Base-by-base conservation (phyloP, 257 asterid genomes). In the Solanum infundibuliforme region DNA sequence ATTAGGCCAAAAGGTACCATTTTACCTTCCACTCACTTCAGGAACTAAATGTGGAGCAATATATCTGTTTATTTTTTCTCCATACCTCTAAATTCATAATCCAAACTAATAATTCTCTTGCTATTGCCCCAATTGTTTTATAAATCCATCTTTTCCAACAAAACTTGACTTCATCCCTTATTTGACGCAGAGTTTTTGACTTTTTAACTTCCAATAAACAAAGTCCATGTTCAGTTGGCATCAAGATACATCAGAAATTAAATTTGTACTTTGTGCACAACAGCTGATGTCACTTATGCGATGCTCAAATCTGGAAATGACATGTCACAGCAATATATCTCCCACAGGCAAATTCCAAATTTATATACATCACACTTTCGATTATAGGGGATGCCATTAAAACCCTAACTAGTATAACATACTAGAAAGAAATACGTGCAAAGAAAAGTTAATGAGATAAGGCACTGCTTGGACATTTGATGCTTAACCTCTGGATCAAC, bases 301-400 rank as follows among this genome's bases (percentile, higher is more conserved):
- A 96, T 93, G 90, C 98, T 95, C 86, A 94, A 96, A 84, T 96
- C 93, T 20, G 96, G 96, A 90, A 94, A 94, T 25, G 99, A 98
- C 98, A 93, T 93, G 88, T 96, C 97, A 87, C 98, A 96, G 86
- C 98, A 96, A 89, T 96, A 96, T 55, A 93, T 95, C 93, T 96
- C 97, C 99, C 99, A 95, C 20, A 96, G 92, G 90, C 99, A 95
- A 85, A 96, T 94, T 87, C 98, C 98, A 73, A 95, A 96, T 86
- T 98, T 96, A 88, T 96, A 96, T 25, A 96, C 98, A 85, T 96
- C 98, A 27, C 99, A 95, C 90, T 93, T 96, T 82, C 98, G 88
- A 46, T 96, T 95, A 89, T 96, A 96, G n/a, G 99, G 95, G 81
- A 91, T 93, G 35, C 98, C 99, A 77, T 91, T 93, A 55, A 96